Conservation (phyloP, 73 alveolate genomes). For the Paramecium caudatum region DNA sequence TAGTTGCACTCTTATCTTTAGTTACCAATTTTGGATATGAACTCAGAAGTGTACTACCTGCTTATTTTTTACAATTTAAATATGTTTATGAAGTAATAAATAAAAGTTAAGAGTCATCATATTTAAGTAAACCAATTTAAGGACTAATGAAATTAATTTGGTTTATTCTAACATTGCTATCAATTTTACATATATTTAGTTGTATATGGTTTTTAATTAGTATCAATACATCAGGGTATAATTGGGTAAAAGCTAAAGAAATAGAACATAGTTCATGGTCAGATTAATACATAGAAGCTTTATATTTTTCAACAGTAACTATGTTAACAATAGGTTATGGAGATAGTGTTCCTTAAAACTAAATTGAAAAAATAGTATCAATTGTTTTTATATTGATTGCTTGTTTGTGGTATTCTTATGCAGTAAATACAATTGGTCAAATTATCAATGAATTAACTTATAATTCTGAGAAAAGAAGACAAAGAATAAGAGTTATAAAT, state of each 20-base stretch:
- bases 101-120: constrained; percentile 58
- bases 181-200: constrained; percentile 69
- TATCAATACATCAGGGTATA: not conserved
- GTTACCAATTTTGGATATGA: not conserved
- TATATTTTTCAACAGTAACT: constrained; percentile 71
- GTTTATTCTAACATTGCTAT: constrained; percentile 43
- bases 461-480: constrained; percentile 8
- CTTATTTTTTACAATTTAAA: not conserved
- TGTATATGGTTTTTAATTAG: constrained; percentile 69
- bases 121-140: constrained; percentile 10
- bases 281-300: constrained; percentile 55
- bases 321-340: constrained; percentile 76
- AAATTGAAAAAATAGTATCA: constrained; percentile 45
- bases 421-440: constrained; percentile 41
- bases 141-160: constrained; percentile 44
- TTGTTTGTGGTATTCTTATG: constrained; percentile 63
- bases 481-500: constrained; percentile 60
- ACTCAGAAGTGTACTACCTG: not conserved
- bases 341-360: constrained; percentile 65
- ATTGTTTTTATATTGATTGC: constrained; percentile 46
- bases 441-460: constrained; percentile 36
- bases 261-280: constrained; percentile 40
- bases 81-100: constrained; percentile 48
- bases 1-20: constrained; percentile 1
- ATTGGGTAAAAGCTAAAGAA: constrained; percentile 53